Base-by-base conservation (phyloP, 1,284 basidiomycete genomes). In the Meira miltonrushii region DNA sequence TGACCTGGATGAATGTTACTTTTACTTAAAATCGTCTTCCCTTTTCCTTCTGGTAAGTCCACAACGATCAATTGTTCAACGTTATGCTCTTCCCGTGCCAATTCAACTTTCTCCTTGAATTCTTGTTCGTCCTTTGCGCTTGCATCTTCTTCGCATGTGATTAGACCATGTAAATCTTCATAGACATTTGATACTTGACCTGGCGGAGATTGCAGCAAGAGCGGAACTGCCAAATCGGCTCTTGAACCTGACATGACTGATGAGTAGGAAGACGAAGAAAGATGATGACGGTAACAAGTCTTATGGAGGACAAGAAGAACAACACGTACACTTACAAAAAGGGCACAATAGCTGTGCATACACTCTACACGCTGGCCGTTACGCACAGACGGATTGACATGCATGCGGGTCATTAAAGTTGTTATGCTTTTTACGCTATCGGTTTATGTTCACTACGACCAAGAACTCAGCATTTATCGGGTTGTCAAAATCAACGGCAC, bases 11-110 rank as follows among this genome's bases (percentile, higher is more conserved):
- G 46, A 48, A 25, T 12, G 12, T n/a, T 23, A 48, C 46, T 48
- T 5, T 21, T 13, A 23, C 46, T 21, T 12, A 48, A 23, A 19
- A 48, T 25, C 5, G 17, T 48, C 12, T 25, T 48, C 7, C 46
- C 46, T 48, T 48, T 48, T 23, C 23, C 46, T 5, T 48, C 50
- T 15, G 57, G 56, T 17, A 51, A 39, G 3, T 55, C 39, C 21
- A 62, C 51, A 19, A 54, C 33, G 1, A 60, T 48, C 25, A 56
- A 46, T 43, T 61, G 59, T 10, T 61, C 59, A 25, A 51, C 23
- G 39, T 58, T 58, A 55, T 61, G 55, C 23, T 58, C 19, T 41
- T 49, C 41, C 33, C 55, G 38, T 15, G 44, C 59, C 4, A 21
- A 40, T 38, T 17, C 19, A 23, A 44, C 55, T 53, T 17, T 23